Evolutionary conservation across 2,329 filamentous ascomycete species (phyloP).

Genomic region (Pseudogymnoascus sp.): DNA sequence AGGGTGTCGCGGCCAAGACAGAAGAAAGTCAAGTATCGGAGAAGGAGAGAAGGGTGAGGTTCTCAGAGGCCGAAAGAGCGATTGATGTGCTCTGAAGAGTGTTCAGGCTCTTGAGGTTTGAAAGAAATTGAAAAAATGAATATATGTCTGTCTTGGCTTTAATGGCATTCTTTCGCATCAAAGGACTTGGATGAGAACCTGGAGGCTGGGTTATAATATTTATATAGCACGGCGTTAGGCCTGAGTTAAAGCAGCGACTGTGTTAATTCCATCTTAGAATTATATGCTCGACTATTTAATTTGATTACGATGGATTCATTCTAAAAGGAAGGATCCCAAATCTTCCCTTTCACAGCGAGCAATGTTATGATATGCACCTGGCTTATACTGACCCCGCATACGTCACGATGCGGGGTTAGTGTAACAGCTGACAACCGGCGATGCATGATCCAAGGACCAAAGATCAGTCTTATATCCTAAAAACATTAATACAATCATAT

Average conservation of each 20-base stretch:
- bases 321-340: background rate
- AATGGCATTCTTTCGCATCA: background rate
- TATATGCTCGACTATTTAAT: background rate
- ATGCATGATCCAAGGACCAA: background rate
- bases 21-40: slow-evolving; percentile 17
- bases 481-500: background rate
- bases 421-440: background rate
- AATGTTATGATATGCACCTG: background rate
- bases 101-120: background rate
- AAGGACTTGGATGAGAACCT: background rate
- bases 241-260: background rate
- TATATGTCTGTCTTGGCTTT: background rate
- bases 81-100: background rate
- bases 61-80: slow-evolving; percentile 19
- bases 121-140: background rate
- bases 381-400: slow-evolving; percentile 1
- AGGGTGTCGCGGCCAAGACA: slow-evolving; percentile 12
- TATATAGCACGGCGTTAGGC: background rate
- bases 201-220: background rate
- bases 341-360: background rate
- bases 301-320: background rate
- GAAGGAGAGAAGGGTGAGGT: slow-evolving; percentile 24
- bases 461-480: background rate
- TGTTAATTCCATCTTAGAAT: background rate
- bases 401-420: background rate